phyloP scores from a whole-genome alignment of 2,329 filamentous ascomycete genomes.

The Ophiostoma montium region DNA sequence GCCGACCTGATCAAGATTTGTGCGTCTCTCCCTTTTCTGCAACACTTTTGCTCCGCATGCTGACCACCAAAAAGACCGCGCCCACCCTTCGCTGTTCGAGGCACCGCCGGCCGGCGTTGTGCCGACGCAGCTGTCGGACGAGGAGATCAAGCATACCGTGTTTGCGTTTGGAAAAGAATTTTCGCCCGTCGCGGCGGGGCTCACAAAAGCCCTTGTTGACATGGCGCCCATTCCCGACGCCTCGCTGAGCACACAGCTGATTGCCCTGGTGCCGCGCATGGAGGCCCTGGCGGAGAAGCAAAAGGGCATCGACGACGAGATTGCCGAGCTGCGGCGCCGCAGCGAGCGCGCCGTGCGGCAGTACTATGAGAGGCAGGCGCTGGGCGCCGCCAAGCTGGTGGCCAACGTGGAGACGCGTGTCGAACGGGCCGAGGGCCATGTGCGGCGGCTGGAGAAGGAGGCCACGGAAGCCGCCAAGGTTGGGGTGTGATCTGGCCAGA shows the following conservation, averaged over 20 bases:
- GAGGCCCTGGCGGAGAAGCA: slow-evolving; percentile 46
- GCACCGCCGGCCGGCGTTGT: slow-evolving; percentile 29
- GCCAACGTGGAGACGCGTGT: slow-evolving; percentile 58
- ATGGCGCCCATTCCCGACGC: slow-evolving; percentile 36
- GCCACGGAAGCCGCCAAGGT: neutral
- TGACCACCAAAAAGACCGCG: slow-evolving; percentile 27
- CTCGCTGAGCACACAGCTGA: slow-evolving; percentile 38
- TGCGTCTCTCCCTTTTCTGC: slow-evolving; percentile 21
- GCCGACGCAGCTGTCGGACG: slow-evolving; percentile 35
- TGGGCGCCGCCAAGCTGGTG: slow-evolving; percentile 54
- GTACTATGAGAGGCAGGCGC: slow-evolving; percentile 62
- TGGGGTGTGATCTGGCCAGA: neutral
- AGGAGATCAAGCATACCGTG: slow-evolving; percentile 39
- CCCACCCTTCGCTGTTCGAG: slow-evolving; percentile 41
- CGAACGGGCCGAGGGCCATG: slow-evolving; percentile 47
- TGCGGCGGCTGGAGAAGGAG: slow-evolving; percentile 45
- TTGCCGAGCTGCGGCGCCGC: slow-evolving; percentile 46
- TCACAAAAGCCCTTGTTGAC: slow-evolving; percentile 39
- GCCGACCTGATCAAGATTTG: slow-evolving; percentile 46
- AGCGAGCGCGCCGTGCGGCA: slow-evolving; percentile 48
- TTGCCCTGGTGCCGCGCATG: slow-evolving; percentile 47
- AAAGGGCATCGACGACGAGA: slow-evolving; percentile 44
- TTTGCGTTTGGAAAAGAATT: slow-evolving; percentile 42
- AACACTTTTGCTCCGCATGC: no score
- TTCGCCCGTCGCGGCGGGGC: slow-evolving; percentile 39